Base-by-base conservation (phyloP, 2,329 filamentous ascomycete genomes). In the Penicillium sp. region DNA sequence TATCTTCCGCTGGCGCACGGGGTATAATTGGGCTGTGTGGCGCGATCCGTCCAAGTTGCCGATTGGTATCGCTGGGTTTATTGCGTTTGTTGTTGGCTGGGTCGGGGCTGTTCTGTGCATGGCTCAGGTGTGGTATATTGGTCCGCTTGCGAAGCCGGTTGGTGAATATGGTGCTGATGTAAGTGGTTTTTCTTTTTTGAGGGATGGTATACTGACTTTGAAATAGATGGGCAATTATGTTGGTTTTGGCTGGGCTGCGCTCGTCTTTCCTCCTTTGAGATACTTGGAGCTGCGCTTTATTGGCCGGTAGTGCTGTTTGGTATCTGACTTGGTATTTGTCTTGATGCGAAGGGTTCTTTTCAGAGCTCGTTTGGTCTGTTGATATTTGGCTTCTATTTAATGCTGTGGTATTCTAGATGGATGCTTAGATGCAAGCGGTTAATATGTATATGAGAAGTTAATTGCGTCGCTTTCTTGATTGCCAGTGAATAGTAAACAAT, bases 121-220 rank as follows among this genome's bases (percentile, higher is more conserved):
- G 83, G 79, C 79, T 18, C 82, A 87, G 68, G 77, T 79, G 3
- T 87, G 82, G 77, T 87, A 83, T 63, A 77, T 80, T 49, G 83
- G 84, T 1, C 83, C 82, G 0, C 65, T 85, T 47, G 80, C 81
- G 3, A 70, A 69, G 38, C 63, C 75, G 42, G 75, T 84, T 14
- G 79, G 80, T 0, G 76, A 76, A 16, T 74, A 77, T 61, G 79
- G 79, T 14, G 78, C 73, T 39, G 78, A 82, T 68, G 71, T 79
- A 62, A 69, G 75, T 41, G 31, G 10, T 11, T 41, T 42, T 20
- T 10, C 10, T 2, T 7, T 3, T 14, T n/a, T 23, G 10, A n/a
- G 18, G 34, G n/a, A n/a, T 23, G 11, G 35, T 8, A 24, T 4
- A 16, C 35, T 37, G 13, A 37, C 35, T 14, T 22, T 16, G 6